Conservation (phyloP, 2,329 filamentous ascomycete genomes). For the Grosmannia penicillata region DNA sequence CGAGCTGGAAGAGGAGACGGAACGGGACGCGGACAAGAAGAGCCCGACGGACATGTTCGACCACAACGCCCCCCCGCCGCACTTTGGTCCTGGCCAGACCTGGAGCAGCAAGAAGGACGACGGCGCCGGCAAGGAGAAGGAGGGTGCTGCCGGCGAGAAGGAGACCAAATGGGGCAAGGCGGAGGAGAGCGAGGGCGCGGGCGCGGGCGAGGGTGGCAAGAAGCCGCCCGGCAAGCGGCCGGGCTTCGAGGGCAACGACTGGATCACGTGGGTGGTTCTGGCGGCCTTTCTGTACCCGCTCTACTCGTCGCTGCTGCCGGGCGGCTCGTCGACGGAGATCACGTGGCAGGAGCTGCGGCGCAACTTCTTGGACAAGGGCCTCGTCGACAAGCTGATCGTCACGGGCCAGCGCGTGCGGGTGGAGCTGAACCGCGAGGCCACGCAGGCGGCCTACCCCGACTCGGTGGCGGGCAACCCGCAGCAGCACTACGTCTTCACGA, state of each 20-base stretch:
- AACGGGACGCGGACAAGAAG: slow-evolving; percentile 7
- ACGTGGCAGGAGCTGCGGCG: slow-evolving; percentile 95
- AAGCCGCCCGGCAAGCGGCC: slow-evolving; percentile 17
- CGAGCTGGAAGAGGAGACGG: slow-evolving; percentile 4
- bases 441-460: slow-evolving; percentile 59
- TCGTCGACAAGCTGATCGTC: slow-evolving; percentile 85
- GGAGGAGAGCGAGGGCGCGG: slow-evolving; percentile 8
- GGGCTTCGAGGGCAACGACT: slow-evolving; percentile 23
- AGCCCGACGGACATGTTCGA: slow-evolving; percentile 9
- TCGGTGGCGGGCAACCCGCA: slow-evolving; percentile 51
- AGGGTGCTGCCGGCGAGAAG: neutral
- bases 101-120: slow-evolving; percentile 11
- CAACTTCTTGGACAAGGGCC: slow-evolving; percentile 87
- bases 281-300: slow-evolving; percentile 30
- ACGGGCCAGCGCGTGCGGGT: slow-evolving; percentile 60
- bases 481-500: slow-evolving; percentile 85
- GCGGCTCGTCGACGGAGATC: slow-evolving; percentile 52
- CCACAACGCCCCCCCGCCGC: slow-evolving; percentile 11
- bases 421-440: slow-evolving; percentile 64
- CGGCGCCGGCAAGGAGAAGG: neutral
- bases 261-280: slow-evolving; percentile 34
- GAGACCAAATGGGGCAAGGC: slow-evolving; percentile 6
- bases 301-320: slow-evolving; percentile 25
- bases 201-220: neutral
- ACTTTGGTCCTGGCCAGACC: slow-evolving; percentile 5